These are phyloP conservation scores for Trametes meyenii DNA, from an alignment of 768 basidiomycete genomes.

Conservation along the genomic window DNA sequence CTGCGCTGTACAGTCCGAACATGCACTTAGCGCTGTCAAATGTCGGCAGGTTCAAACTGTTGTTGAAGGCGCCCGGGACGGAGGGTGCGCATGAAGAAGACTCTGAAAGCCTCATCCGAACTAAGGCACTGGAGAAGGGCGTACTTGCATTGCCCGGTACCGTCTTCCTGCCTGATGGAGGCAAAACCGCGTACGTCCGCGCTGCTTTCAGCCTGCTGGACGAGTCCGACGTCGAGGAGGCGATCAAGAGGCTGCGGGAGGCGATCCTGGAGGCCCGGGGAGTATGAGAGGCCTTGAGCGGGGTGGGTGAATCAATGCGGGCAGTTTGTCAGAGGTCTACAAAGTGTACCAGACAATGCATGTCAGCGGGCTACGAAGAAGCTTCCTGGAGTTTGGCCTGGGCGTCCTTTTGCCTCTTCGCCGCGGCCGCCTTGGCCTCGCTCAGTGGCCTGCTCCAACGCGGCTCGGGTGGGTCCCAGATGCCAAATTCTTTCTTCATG, in stretches of 20 bases:
- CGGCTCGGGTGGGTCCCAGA: conserved; percentile 80
- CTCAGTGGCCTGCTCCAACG: conserved; percentile 67
- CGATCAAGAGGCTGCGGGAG: conserved; percentile 57
- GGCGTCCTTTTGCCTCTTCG: conserved; percentile 1
- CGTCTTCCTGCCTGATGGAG: conserved; percentile 76
- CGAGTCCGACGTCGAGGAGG: conserved; percentile 75
- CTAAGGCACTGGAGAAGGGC: conserved; percentile 76
- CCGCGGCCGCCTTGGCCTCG: conserved; percentile 56
- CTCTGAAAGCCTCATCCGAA: conserved; percentile 71
- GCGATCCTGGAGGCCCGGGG: conserved; percentile 32
- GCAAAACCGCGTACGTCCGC: conserved; percentile 77
- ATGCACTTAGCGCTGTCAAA: neutral
- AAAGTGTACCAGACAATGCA: conserved; percentile 7
- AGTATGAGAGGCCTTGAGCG: neutral
- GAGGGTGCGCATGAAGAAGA: conserved; percentile 29
- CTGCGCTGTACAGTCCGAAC: neutral
- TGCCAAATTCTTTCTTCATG: conserved; percentile 82
- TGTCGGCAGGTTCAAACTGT: conserved; percentile 67
- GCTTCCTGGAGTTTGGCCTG: neutral
- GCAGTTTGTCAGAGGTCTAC: neutral
- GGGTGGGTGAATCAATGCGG: neutral
- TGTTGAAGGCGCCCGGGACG: conserved; percentile 51
- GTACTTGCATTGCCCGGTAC: conserved; percentile 89
- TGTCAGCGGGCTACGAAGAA: conserved; percentile 1
- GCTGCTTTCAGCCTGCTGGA: conserved; percentile 78